phyloP scores from a whole-genome alignment of 1,284 basidiomycete species.

The Ceratobasidium theobromae region DNA sequence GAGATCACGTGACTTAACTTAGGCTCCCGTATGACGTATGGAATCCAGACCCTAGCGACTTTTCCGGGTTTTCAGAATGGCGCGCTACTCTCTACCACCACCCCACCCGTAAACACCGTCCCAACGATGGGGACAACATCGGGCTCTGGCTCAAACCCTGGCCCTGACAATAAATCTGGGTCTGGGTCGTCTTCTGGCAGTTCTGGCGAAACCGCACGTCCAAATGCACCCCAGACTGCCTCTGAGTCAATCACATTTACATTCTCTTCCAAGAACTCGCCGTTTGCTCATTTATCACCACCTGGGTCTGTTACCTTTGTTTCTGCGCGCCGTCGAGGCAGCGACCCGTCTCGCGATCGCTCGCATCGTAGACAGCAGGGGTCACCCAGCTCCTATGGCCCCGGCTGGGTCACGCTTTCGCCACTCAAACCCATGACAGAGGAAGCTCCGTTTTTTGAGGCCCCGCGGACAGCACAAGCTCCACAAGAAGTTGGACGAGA shows the following conservation, averaged over 20 bases:
- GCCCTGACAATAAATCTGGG: conserved; percentile 1
- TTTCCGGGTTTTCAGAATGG: background rate
- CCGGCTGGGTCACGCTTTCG: conserved; percentile 14
- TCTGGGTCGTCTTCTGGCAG: conserved; percentile 13
- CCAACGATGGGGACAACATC: background rate
- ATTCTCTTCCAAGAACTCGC: conserved; percentile 21
- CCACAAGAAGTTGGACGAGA: background rate
- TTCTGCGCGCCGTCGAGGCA: background rate
- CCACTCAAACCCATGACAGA: conserved; percentile 10
- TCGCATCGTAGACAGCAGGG: background rate
- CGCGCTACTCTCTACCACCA: conserved; percentile 1
- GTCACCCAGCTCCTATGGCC: background rate
- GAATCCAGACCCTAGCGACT: background rate
- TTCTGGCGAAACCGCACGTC: conserved; percentile 15
- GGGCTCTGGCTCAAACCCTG: conserved; percentile 17
- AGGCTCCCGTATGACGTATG: background rate
- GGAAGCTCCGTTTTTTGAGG: background rate
- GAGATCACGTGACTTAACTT: background rate
- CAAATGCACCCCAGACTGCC: background rate
- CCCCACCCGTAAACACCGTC: background rate
- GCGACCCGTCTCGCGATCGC: background rate
- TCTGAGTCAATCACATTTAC: conserved; percentile 17
- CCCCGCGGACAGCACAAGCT: background rate
- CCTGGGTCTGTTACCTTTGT: conserved; percentile 1
- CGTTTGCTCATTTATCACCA: conserved; percentile 16